A percentile compares a stretch with the other conserved stretches of the same genome.
Evolutionary conservation across 2,329 filamentous ascomycete genomes (phyloP).

Genomic region (Aspergillus candidus): DNA sequence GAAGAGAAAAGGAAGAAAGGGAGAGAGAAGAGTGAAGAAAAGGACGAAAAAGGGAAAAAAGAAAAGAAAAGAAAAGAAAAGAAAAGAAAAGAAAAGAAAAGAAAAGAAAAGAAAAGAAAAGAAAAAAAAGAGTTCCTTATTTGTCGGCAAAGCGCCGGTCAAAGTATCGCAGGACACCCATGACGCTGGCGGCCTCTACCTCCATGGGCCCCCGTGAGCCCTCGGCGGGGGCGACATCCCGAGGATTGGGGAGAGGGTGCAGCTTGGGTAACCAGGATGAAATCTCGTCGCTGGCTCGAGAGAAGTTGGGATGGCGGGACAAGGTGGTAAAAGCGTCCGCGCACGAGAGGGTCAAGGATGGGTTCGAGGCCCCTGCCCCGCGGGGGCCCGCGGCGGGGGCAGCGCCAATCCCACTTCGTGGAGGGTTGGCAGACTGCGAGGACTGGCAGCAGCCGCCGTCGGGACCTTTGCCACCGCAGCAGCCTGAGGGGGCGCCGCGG

Average conservation of each 20-base stretch:
- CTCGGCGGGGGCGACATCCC: slow-evolving; percentile 27
- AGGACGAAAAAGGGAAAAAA: slow-evolving; percentile 1
- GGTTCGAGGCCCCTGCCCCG: slow-evolving; percentile 24
- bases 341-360: slow-evolving; percentile 59
- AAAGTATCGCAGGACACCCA: slow-evolving; percentile 78
- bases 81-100: slow-evolving; percentile 2
- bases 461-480: slow-evolving; percentile 55
- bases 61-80: background rate
- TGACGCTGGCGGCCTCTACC: slow-evolving; percentile 76
- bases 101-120: slow-evolving; percentile 1
- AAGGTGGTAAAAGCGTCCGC: slow-evolving; percentile 75
- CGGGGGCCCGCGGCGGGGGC: slow-evolving; percentile 22
- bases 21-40: slow-evolving; percentile 5
- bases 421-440: slow-evolving; percentile 19
- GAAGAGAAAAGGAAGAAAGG: slow-evolving; percentile 5
- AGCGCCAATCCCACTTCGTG: slow-evolving; percentile 15
- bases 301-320: slow-evolving; percentile 69
- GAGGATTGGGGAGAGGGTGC: slow-evolving; percentile 47
- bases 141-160: slow-evolving; percentile 60
- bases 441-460: slow-evolving; percentile 59
- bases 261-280: slow-evolving; percentile 71
- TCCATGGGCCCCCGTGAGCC: slow-evolving; percentile 55
- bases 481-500: slow-evolving; percentile 40
- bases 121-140: slow-evolving; percentile 12
- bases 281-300: slow-evolving; percentile 66